A percentile compares a stretch with the other conserved stretches of the same genome.
phyloP scores from a whole-genome alignment of 768 basidiomycete genomes.

The Tulasnella sp. region DNA sequence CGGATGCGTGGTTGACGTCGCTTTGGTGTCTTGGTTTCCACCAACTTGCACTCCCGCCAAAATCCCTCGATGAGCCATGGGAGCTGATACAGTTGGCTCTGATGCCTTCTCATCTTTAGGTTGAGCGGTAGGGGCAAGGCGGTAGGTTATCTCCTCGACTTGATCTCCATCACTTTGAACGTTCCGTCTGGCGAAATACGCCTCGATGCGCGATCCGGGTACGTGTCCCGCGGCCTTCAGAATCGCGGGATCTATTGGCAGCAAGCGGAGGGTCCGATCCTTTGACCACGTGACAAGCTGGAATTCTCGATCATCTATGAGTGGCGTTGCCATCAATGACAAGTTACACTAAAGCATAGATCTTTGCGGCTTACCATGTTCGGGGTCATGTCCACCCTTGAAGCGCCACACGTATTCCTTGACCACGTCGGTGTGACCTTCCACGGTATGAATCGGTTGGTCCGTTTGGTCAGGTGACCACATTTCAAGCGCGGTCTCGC shows the following conservation, averaged over 20 bases:
- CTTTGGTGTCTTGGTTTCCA: neutral
- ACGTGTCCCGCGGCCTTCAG: constrained; percentile 46
- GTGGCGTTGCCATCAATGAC: constrained; percentile 35
- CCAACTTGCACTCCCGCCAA: constrained; percentile 28
- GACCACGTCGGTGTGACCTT: constrained; percentile 88
- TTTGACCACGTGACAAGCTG: constrained; percentile 79
- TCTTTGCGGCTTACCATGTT: constrained; percentile 41
- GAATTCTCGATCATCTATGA: constrained; percentile 51
- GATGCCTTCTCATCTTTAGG: constrained; percentile 13
- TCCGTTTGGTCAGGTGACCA: constrained; percentile 52
- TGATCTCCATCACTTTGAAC: neutral
- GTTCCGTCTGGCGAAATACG: constrained; percentile 20
- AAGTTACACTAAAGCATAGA: neutral
- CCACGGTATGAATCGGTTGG: constrained; percentile 66
- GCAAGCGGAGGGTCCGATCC: constrained; percentile 85
- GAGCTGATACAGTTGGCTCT: constrained; percentile 26
- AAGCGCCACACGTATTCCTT: constrained; percentile 98
- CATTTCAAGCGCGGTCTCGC: constrained; percentile 80
- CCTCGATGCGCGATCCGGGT: constrained; percentile 30
- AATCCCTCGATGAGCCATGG: constrained; percentile 20
- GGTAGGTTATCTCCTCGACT: neutral
- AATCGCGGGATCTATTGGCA: constrained; percentile 72
- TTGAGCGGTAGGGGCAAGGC: constrained; percentile 6
- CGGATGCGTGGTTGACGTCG: neutral
- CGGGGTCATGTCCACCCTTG: constrained; percentile 48